Evolutionary conservation across 129 eudicot genomes (phyloP).

Genomic region (Escallonia rubra): DNA sequence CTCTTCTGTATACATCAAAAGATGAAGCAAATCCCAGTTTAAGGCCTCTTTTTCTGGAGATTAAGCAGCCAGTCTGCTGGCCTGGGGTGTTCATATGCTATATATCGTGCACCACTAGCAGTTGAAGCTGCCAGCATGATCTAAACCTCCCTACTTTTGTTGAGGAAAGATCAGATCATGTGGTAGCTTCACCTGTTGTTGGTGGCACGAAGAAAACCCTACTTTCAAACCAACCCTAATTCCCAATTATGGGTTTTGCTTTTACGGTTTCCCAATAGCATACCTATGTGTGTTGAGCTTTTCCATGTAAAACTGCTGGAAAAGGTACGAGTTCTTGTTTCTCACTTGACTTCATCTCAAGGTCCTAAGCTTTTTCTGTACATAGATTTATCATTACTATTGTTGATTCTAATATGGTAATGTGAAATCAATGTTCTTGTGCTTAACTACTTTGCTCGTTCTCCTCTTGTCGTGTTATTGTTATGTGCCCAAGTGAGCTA

Average conservation of each 20-base stretch:
- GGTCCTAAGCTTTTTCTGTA: neutral
- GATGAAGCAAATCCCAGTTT: conserved; percentile 3
- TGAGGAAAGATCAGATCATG: conserved; percentile 40
- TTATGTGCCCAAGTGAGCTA: no score
- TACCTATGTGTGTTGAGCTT: neutral
- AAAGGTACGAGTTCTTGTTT: neutral
- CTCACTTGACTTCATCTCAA: no score
- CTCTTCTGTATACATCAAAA: conserved; percentile 5
- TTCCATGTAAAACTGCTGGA: neutral
- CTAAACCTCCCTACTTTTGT: conserved; percentile 25
- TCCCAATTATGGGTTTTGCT: neutral
- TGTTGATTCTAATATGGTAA: no score
- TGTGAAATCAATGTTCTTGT: no score
- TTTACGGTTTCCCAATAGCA: neutral
- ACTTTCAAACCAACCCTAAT: conserved; percentile 7
- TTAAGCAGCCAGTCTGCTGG: neutral
- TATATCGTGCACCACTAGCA: conserved; percentile 21
- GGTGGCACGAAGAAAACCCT: conserved; percentile 18
- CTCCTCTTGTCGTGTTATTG: no score
- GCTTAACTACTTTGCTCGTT: no score
- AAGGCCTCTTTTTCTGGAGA: neutral
- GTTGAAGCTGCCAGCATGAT: conserved; percentile 62
- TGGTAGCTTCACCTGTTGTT: conserved; percentile 46
- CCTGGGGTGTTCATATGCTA: neutral
- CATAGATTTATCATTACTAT: neutral